Evolutionary conservation across 352 stramenopile species (phyloP), one percentile per base, ranked within the genome.

Genomic region (Phytopythium chamaehyphon): DNA sequence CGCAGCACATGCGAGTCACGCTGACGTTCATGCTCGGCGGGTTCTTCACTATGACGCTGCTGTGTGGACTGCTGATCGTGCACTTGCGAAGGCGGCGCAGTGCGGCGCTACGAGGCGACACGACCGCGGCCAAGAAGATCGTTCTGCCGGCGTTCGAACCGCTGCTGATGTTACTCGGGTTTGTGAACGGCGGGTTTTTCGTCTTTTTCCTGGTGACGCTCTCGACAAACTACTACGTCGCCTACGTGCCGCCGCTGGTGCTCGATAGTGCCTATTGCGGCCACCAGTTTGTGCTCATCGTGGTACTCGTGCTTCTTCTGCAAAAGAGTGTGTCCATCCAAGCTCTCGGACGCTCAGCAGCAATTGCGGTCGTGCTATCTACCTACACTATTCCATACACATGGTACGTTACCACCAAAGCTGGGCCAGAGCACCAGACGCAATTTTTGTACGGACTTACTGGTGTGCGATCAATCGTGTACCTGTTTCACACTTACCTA

Each of bases 71-170:
- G 0, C 40, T 83, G 11, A 47, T 78, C 33, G 40, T 64, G 31
- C 67, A 80, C 46, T 36, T 81, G 18, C 62, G 65, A 15, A 38
- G 51, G 21, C 75, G 74, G 37, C 62, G 71, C 44, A 54, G 36
- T 4, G 72, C 54, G 3, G 66, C 66, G 6, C 42, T 71, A 0
- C 61, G 59, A 37, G 70, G 65, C 0, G 61, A 73, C 24, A 26
- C 47, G 7, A 15, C 2, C 3, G 68, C 70, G 0, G 67, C 70
- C 7, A 62, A 43, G 31, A 73, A 77, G 44, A 58, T 77, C 11
- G 61, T 84, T n/a, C 19, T 84, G 7, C 73, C 73, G 2, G 59
- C 71, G 0, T 82, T 68, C 46, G 69, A 80, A 26, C 72, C 72
- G 1, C 51, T 83, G 14, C 51, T 83, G 21, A 52, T 55, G 24